Base-by-base conservation (phyloP, 495 filamentous ascomycete species). In the Hapsidospora chrysogenum region DNA sequence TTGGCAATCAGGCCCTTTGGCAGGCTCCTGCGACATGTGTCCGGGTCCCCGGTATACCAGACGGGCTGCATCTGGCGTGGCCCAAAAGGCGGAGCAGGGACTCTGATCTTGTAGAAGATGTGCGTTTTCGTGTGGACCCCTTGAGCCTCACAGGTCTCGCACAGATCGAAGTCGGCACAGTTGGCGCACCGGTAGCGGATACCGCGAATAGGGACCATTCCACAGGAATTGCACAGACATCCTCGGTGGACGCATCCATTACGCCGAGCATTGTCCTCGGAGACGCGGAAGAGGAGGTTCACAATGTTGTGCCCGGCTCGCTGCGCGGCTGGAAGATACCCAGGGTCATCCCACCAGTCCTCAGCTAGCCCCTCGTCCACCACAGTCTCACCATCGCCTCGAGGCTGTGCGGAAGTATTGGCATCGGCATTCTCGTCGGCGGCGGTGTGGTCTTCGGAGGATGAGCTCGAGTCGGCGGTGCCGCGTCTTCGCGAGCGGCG, bases 171-270 rank as follows among this genome's bases (percentile, higher is more conserved):
- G 49, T 95, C 86, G 39, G 76, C 69, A 48, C 86, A 95, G 56
- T 94, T 95, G 36, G 80, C 74, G 51, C 86, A 95, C 38, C 83
- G 74, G 54, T 93, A 93, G 48, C 87, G 68, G 39, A 89, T 83
- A 1, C 89, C 89, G 29, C 83, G 78, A 29, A 97, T 95, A 6
- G 89, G 89, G 38, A 79, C 68, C 37, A 74, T 68, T 22, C 76
- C 75, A 44, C 89, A 97, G 38, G 70, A 74, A 53, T 95, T 92
- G 54, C 89, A 99, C 21, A 71, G 76, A 34, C 92, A 83, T n/a
- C 92, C 85, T 2, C 89, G 78, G 50, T 99, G 89, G 18, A 93
- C 79, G 49, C 87, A 92, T 11, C 83, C 82, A 50, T 92, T 85
- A 33, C 77, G 66, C 31, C 70, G 66, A 3, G 82, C 76, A 38